A percentile compares a stretch with the other conserved stretches of the same genome.
These are phyloP conservation scores for Monsonia emarginata DNA, from an alignment of 441 rosid genomes.

Conservation along the genomic window DNA sequence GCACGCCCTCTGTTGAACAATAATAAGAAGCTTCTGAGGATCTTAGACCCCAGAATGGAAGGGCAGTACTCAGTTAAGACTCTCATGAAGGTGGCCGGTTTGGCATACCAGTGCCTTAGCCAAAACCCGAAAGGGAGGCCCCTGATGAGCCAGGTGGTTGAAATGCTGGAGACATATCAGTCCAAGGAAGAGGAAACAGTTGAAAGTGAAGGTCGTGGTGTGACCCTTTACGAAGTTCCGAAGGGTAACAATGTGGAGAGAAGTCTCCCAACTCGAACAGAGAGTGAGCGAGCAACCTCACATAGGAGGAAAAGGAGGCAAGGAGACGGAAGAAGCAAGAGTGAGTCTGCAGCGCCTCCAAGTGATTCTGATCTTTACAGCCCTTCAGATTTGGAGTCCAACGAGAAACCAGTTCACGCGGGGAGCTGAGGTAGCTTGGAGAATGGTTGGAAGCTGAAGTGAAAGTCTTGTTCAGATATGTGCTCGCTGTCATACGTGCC, in stretches of 20 bases:
- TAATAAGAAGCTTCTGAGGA: constrained; percentile 74
- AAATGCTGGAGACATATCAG: constrained; percentile 56
- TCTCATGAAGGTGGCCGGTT: constrained; percentile 61
- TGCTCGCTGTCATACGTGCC: constrained; percentile 1
- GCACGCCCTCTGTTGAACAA: constrained; percentile 80
- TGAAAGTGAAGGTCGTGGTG: constrained; percentile 29
- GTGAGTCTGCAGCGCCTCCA: constrained; percentile 26
- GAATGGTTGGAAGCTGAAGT: constrained; percentile 20
- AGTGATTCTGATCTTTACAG: constrained; percentile 18
- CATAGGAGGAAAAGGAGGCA: constrained; percentile 21
- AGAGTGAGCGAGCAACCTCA: constrained; percentile 13
- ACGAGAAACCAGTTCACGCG: constrained; percentile 25
- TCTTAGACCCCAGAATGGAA: constrained; percentile 81
- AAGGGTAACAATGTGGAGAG: constrained; percentile 16
- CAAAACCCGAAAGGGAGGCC: constrained; percentile 97
- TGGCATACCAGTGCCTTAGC: constrained; percentile 88
- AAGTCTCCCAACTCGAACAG: constrained; percentile 16
- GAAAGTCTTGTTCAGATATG: constrained; percentile 11
- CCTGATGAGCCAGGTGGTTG: constrained; percentile 75
- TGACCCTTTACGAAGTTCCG: constrained; percentile 55
- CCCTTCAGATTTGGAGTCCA: constrained; percentile 13
- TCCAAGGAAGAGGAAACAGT: constrained; percentile 36
- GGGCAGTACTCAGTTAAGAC: constrained; percentile 65
- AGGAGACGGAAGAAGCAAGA: constrained; percentile 38
- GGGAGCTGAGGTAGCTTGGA: constrained; percentile 20